A percentile compares a stretch with the other conserved stretches of the same genome.
phyloP scores from a whole-genome alignment of 768 basidiomycete species.

The Boletellus emodensis region DNA sequence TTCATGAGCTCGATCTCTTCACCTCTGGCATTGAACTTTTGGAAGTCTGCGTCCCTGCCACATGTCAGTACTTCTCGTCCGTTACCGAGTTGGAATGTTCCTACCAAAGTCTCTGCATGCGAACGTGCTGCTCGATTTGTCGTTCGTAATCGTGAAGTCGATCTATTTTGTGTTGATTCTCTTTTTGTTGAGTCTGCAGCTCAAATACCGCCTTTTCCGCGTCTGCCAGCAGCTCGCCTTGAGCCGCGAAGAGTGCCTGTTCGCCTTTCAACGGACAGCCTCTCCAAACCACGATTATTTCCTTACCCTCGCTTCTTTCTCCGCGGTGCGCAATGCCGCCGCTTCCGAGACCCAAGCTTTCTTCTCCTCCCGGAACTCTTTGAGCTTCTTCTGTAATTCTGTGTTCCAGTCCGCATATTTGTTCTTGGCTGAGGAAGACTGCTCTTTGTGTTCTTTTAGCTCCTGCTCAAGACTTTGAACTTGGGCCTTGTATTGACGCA shows the following conservation, averaged over 20 bases:
- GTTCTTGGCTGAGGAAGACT: constrained; percentile 67
- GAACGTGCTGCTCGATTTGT: constrained; percentile 79
- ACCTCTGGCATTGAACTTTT: constrained; percentile 61
- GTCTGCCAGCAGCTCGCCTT: constrained; percentile 64
- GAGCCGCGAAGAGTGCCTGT: constrained; percentile 65
- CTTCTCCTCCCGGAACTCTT: constrained; percentile 74
- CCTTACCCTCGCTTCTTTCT: constrained; percentile 65
- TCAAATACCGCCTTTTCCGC: constrained; percentile 66
- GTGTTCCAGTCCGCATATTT: constrained; percentile 83
- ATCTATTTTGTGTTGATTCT: constrained; percentile 77
- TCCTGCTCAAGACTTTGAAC: constrained; percentile 65
- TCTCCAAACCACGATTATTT: background rate
- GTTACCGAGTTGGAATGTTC: constrained; percentile 16
- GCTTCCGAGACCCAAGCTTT: constrained; percentile 71
- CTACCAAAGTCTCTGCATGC: constrained; percentile 76
- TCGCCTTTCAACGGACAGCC: background rate
- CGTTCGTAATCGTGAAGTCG: constrained; percentile 79
- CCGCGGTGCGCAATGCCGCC: constrained; percentile 58
- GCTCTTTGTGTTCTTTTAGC: constrained; percentile 67
- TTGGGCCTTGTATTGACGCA: constrained; percentile 70
- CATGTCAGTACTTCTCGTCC: constrained; percentile 8
- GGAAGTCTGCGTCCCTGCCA: constrained; percentile 70
- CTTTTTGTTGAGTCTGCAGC: constrained; percentile 71
- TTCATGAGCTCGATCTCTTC: constrained; percentile 55
- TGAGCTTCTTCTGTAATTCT: constrained; percentile 74